phyloP scores from a whole-genome alignment of 148 eudicot species.

The Spergularia bocconei region DNA sequence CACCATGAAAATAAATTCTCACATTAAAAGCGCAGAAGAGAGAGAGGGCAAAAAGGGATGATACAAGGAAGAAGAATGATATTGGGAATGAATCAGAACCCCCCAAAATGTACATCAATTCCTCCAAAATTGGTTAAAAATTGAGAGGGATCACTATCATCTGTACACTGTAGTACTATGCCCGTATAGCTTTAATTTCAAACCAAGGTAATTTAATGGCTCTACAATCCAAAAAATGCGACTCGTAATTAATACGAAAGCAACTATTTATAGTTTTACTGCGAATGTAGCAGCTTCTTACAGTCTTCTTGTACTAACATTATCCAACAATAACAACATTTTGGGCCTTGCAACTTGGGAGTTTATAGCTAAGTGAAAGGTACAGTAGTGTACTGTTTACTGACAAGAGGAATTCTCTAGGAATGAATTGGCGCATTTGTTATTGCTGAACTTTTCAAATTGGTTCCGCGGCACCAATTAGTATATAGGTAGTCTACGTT shows the following conservation, averaged over 20 bases:
- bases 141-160: neutral
- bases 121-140: neutral
- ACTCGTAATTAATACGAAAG: constrained; percentile 21
- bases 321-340: neutral
- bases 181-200: constrained; percentile 1
- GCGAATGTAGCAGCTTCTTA: neutral
- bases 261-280: constrained; percentile 18
- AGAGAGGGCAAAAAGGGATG: constrained; percentile 16
- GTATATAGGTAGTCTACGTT: no score
- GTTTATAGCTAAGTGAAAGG: neutral
- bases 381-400: no score
- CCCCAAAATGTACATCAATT: neutral
- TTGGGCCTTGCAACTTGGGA: neutral
- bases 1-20: no score
- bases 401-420: no score
- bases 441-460: no score
- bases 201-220: neutral
- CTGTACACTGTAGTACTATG: no score
- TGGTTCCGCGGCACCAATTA: no score
- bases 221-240: constrained; percentile 28
- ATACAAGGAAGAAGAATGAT: constrained; percentile 26
- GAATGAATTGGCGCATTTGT: no score
- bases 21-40: neutral
- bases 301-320: neutral
- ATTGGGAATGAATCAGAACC: constrained; percentile 9